Base-by-base conservation (phyloP, 176 grass and related monocot species). In the Puccinellia tenuiflora region DNA sequence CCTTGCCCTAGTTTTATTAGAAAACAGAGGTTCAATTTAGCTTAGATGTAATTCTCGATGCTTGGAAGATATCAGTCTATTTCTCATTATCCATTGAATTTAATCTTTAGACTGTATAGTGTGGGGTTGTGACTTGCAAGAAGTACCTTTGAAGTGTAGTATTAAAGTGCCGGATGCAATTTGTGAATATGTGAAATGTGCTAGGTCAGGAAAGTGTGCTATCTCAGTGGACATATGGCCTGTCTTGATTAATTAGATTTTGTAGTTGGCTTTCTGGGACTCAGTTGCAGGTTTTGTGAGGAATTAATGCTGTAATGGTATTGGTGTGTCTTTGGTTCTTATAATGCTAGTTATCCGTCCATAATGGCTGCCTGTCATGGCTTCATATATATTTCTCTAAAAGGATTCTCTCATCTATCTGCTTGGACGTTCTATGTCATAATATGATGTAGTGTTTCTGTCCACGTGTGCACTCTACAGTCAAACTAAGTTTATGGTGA, bases 21-120 rank as follows among this genome's bases (percentile, higher is more conserved):
- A 46, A 45, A 73, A 1, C 3, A 48, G 16, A 24, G 40, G 53
- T 18, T 33, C 40, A 3, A 1, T 71, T 30, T 63, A 34, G 15
- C 69, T 85, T 53, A n/a, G 33, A 82, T 81, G 78, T 34, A 80
- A 74, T 67, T 84, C n/a, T 84, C n/a, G 34, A 65, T 30, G 26
- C 15, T 22, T 9, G 22, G 9, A 45, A 56, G 64, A 72, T 52
- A 42, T 15, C 16, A 62, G 59, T 77, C 14, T 53, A 63, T 17
- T 67, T 76, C 61, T 76, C 16, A 3, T 59, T 76, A 59, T 85
- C 38, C 51, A 67, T 68, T 80, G 9, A 65, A 40, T 73, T 70
- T n/a, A 20, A 31, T 68, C 59, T 30, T 0, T 50, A n/a, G 45
- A 17, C 46, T 48, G 30, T 71, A 14, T 71, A 14, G 42, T 76